A percentile compares a stretch with the other conserved stretches of the same genome.
Conservation (phyloP, 1,139 yeast genomes). For the Geotrichum histeridarum region DNA sequence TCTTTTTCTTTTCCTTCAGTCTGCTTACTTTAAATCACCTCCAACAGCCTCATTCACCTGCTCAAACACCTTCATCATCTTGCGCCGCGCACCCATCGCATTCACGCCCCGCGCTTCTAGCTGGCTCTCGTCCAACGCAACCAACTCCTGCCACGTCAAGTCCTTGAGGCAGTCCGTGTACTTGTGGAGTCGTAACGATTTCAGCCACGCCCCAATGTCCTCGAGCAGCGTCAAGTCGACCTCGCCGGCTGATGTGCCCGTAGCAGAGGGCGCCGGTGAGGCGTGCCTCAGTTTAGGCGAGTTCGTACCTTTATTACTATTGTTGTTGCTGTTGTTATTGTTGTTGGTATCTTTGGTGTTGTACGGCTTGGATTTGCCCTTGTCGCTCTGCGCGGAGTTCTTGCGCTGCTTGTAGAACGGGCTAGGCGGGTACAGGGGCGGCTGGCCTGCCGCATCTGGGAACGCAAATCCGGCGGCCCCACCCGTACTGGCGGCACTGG, state of each 20-base stretch:
- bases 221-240: constrained; percentile 59
- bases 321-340: constrained; percentile 5
- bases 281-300: background rate
- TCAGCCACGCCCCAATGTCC: constrained; percentile 90
- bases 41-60: constrained; percentile 52
- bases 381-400: background rate
- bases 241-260: constrained; percentile 1
- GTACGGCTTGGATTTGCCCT: background rate
- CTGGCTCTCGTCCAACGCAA: constrained; percentile 61
- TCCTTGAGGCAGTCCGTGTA: constrained; percentile 80
- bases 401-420: background rate
- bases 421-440: background rate
- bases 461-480: background rate
- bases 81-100: constrained; percentile 93
- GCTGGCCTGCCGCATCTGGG: background rate
- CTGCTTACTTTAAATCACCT: too few species aligned
- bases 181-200: constrained; percentile 83
- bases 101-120: constrained; percentile 77
- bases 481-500: background rate
- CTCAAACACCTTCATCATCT: constrained; percentile 84
- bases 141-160: constrained; percentile 72
- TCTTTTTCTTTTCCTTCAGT: too few species aligned
- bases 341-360: constrained; percentile 3
- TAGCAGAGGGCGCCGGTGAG: background rate
- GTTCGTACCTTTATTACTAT: constrained; percentile 1